Conservation (phyloP, 805 yeast species). For the Hermanozyma aechmeae region DNA sequence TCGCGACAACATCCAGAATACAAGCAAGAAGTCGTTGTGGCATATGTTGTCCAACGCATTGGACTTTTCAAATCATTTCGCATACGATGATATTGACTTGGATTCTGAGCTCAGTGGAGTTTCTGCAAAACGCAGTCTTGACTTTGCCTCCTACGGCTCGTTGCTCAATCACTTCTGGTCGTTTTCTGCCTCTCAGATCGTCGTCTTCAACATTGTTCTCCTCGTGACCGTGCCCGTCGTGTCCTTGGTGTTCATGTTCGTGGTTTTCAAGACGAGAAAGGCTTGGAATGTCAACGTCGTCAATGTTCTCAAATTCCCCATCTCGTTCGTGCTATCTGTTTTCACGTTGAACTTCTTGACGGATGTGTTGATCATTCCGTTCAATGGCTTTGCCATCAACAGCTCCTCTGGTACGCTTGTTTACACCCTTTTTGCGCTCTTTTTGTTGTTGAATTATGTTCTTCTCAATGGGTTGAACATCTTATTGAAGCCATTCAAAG, state of each 20-base stretch:
- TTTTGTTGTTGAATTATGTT: slow-evolving; percentile 46
- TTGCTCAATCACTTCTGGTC: slow-evolving; percentile 50
- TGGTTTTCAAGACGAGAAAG: slow-evolving; percentile 38
- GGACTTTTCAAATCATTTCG: slow-evolving; percentile 44
- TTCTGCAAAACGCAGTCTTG: slow-evolving; percentile 15
- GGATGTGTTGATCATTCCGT: slow-evolving; percentile 9
- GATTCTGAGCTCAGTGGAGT: slow-evolving; percentile 12
- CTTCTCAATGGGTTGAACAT: slow-evolving; percentile 38
- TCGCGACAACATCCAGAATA: slow-evolving; percentile 57
- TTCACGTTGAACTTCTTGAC: slow-evolving; percentile 17
- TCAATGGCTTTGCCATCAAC: slow-evolving; percentile 27
- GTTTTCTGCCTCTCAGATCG: slow-evolving; percentile 41
- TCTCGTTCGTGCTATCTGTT: slow-evolving; percentile 31
- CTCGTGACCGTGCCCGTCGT: slow-evolving; percentile 49
- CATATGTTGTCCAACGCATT: slow-evolving; percentile 72
- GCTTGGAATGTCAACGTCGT: slow-evolving; percentile 36
- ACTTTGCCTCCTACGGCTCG: slow-evolving; percentile 55
- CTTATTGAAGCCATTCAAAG: slow-evolving; percentile 22
- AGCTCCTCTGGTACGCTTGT: slow-evolving; percentile 31
- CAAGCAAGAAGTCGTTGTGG: slow-evolving; percentile 64
- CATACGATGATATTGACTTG: slow-evolving; percentile 21
- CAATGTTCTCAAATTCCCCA: slow-evolving; percentile 48
- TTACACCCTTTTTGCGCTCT: slow-evolving; percentile 32
- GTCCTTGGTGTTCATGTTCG: slow-evolving; percentile 31
- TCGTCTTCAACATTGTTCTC: slow-evolving; percentile 42